Evolutionary conservation across 2,329 filamentous ascomycete genomes (phyloP).

Genomic region (Epichloe glyceriae): DNA sequence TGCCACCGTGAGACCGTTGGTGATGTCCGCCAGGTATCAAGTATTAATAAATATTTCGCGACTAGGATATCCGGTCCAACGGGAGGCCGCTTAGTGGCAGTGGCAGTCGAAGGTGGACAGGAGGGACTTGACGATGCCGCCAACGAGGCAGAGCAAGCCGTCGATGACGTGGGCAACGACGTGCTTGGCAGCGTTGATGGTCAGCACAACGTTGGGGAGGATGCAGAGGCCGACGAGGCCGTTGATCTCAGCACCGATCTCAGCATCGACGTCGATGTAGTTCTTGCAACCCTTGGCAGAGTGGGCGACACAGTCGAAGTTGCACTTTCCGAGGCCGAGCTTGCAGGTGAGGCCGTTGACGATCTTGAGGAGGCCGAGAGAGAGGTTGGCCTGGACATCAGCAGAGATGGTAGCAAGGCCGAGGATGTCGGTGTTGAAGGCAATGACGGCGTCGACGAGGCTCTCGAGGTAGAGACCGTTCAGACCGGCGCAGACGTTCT

Average conservation of each 20-base stretch:
- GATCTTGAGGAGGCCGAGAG: conserved; percentile 13
- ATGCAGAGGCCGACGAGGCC: conserved; percentile 21
- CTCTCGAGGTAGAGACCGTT: conserved; percentile 20
- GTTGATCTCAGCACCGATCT: conserved; percentile 13
- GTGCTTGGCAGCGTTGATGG: conserved; percentile 13
- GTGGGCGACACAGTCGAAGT: conserved; percentile 26
- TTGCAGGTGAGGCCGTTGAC: conserved; percentile 16
- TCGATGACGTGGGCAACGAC: conserved; percentile 16
- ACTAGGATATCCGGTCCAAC: neutral
- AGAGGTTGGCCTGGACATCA: conserved; percentile 15
- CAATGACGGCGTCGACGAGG: conserved; percentile 18
- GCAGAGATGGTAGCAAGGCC: conserved; percentile 16
- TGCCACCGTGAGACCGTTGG: neutral
- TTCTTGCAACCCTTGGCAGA: conserved; percentile 25
- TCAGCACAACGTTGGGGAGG: conserved; percentile 18
- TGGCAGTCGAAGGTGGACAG: conserved; percentile 20
- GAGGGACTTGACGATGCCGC: conserved; percentile 17
- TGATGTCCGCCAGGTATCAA: neutral
- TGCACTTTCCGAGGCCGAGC: conserved; percentile 20
- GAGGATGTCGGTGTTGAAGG: conserved; percentile 25
- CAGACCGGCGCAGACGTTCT: conserved; percentile 20
- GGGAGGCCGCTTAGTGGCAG: conserved; percentile 14
- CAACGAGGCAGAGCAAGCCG: conserved; percentile 21
- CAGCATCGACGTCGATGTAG: conserved; percentile 20
- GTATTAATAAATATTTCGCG: neutral